A percentile compares a stretch with the other conserved stretches of the same genome.
These are phyloP conservation scores for Hyphopichia fennica DNA, from an alignment of 1,139 yeast species.

Conservation along the genomic window DNA sequence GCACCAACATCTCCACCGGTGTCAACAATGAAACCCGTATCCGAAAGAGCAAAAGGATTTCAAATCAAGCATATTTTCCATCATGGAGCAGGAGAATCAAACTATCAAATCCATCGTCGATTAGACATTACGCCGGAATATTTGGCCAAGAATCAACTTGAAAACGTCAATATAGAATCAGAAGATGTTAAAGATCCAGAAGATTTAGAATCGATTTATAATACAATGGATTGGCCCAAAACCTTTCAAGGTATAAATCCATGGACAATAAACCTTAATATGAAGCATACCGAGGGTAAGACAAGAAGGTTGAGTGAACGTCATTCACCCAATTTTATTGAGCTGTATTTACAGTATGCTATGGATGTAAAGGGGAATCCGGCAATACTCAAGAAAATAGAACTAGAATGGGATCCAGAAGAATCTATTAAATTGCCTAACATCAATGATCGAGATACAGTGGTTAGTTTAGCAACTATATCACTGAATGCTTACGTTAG, in stretches of 20 bases:
- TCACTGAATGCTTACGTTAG: conserved; percentile 90
- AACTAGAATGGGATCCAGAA: conserved; percentile 56
- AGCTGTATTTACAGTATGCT: conserved; percentile 64
- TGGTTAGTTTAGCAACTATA: conserved; percentile 77
- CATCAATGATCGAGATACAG: conserved; percentile 67
- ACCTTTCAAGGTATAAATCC: conserved; percentile 39
- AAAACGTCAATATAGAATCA: conserved; percentile 7
- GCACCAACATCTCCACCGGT: not conserved
- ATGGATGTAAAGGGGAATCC: conserved; percentile 46
- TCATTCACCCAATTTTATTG: conserved; percentile 61
- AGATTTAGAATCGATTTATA: conserved; percentile 27
- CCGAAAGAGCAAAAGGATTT: conserved; percentile 13
- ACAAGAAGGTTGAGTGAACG: conserved; percentile 57
- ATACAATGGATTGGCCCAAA: conserved; percentile 42
- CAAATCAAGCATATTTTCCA: conserved; percentile 51
- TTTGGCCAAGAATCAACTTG: conserved; percentile 19
- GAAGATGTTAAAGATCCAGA: conserved; percentile 6
- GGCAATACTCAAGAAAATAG: conserved; percentile 36
- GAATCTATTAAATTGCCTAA: conserved; percentile 63
- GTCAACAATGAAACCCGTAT: not conserved
- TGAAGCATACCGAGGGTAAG: conserved; percentile 16
- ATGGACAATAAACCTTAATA: conserved; percentile 38
- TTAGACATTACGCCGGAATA: conserved; percentile 48
- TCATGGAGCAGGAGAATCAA: conserved; percentile 44
- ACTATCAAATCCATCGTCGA: conserved; percentile 38